Base-by-base conservation (phyloP, 2,329 filamentous ascomycete species). In the Phialophora macrospora region DNA sequence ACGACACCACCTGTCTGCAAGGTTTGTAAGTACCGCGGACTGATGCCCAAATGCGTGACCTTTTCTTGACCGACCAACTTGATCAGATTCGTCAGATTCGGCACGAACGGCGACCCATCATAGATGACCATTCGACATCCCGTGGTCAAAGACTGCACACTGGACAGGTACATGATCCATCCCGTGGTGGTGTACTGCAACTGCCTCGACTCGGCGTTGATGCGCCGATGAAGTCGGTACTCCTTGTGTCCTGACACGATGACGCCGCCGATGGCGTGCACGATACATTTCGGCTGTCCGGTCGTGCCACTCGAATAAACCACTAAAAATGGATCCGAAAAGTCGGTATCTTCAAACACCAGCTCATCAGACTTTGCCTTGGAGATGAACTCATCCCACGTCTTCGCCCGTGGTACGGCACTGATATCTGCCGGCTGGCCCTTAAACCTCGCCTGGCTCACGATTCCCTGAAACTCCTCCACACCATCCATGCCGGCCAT, bases 221-320 rank as follows among this genome's bases (percentile, higher is more conserved):
- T 71, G 56, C 84, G 79, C 6, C 80, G 75, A 70, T 88, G 85
- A 24, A 88, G 73, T 24, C 74, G 76, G 0, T 79, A 80, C 75
- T 96, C 92, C 74, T 93, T 88, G 48, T 76, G 76, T 1, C 76
- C 68, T 38, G 74, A 78, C 49, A 80, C 66, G 17, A 79, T 61
- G 12, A 77, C 74, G 0, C 78, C 77, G 22, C 78, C 78, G 6
- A 77, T 75, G 0, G 87, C 88, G 75, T 96, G 92, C 2, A 94
- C 90, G 68, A 96, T 95, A 65, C 91, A 93, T 74, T 96, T 96
- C 12, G 92, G 92, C 22, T 85, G 87, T 3, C 92, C 92, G 0
- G 92, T 96, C 0, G 92, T 96, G 1, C 92, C 92, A 1, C 88
- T 91, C 0, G 89, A 86, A 73, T 92, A 96, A 65, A 89, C 90